phyloP scores from a whole-genome alignment of 495 filamentous ascomycete genomes.

The Cercophora sp. region DNA sequence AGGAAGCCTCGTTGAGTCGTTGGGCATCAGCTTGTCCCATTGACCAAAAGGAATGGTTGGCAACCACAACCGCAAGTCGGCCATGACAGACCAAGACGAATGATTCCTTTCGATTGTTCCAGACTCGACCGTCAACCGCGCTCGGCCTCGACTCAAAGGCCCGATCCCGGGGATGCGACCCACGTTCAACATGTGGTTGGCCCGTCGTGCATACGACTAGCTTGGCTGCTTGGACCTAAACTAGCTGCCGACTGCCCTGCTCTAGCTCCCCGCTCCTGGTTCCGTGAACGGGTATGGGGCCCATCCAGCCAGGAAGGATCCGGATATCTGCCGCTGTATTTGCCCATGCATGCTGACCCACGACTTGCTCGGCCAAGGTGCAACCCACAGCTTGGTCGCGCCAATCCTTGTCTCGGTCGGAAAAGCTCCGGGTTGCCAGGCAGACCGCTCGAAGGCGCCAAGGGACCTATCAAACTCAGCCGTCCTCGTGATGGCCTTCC shows the following conservation, averaged over 20 bases:
- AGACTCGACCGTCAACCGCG: not conserved
- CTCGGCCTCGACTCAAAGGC: not conserved
- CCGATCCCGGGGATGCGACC: not conserved
- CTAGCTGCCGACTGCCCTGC: not conserved
- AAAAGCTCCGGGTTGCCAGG: not conserved
- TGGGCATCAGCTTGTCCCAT: too few relatives aligned
- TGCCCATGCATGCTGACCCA: not conserved
- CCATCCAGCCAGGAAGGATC: not conserved
- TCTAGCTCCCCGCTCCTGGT: slow-evolving; percentile 1
- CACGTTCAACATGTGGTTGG: not conserved
- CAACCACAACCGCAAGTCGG: not conserved
- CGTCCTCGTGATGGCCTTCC: slow-evolving; percentile 9
- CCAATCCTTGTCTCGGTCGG: not conserved
- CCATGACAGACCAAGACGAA: not conserved
- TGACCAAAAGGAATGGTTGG: not conserved
- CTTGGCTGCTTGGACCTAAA: not conserved
- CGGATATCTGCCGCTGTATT: not conserved
- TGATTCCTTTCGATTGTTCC: too few relatives aligned
- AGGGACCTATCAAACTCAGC: not conserved
- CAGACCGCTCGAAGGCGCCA: slow-evolving; percentile 3
- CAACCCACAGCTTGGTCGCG: not conserved
- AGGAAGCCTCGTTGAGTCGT: too few relatives aligned
- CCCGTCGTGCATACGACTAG: not conserved
- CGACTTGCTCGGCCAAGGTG: too few relatives aligned
- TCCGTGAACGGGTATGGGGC: not conserved